Percentiles rank a stretch among this genome's conserved stretches.
Conservation (phyloP, 2,329 filamentous ascomycete species). For the Diaporthe vaccinii region DNA sequence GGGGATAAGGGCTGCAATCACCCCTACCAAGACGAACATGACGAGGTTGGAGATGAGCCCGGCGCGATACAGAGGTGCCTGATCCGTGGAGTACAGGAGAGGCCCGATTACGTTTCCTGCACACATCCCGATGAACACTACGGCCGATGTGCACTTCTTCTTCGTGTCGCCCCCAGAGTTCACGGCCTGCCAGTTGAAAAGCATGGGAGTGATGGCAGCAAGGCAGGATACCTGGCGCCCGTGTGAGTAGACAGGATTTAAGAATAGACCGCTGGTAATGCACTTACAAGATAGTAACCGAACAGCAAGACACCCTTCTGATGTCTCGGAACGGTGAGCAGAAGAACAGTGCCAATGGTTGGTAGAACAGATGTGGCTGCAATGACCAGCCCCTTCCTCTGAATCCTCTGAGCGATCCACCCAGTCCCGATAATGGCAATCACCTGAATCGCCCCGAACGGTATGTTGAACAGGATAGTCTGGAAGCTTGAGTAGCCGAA, state of each 20-base stretch:
- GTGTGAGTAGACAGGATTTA: neutral
- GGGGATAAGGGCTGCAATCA: conserved; percentile 58
- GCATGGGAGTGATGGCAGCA: conserved; percentile 62
- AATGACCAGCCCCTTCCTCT: conserved; percentile 60
- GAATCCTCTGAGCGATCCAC: conserved; percentile 57
- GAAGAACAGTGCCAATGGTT: conserved; percentile 58
- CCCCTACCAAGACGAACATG: conserved; percentile 71
- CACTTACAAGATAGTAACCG: conserved; percentile 62
- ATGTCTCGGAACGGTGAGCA: conserved; percentile 60
- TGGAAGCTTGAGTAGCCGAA: conserved; percentile 70
- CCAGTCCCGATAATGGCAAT: conserved; percentile 69
- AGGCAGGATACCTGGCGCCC: conserved; percentile 43
- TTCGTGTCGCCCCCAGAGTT: conserved; percentile 80
- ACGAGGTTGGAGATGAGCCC: conserved; percentile 72
- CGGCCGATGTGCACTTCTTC: conserved; percentile 74
- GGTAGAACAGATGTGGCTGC: conserved; percentile 54
- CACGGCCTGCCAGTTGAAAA: conserved; percentile 72
- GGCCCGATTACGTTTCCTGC: conserved; percentile 77
- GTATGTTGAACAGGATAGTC: conserved; percentile 72
- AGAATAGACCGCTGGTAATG: neutral
- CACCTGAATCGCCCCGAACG: conserved; percentile 70
- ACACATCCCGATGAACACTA: conserved; percentile 75
- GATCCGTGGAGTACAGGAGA: conserved; percentile 71
- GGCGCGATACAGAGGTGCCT: conserved; percentile 67
- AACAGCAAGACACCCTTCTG: conserved; percentile 64